Base-by-base conservation (phyloP, 225 moss, liverwort and hornwort genomes). In the Marchantia paleacea region DNA sequence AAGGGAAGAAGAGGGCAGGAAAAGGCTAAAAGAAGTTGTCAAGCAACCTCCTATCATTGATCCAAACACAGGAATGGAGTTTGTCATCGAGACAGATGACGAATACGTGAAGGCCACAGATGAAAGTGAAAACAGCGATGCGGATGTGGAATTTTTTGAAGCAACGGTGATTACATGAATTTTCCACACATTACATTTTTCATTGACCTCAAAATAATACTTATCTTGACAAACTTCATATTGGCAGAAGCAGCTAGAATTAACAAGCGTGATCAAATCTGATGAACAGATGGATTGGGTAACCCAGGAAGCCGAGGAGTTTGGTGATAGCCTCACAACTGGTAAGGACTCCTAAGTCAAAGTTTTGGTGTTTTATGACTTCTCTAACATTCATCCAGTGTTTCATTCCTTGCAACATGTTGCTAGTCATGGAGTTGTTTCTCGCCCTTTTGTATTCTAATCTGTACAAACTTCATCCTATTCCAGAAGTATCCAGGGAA, bases 31-130 rank as follows among this genome's bases (percentile, higher is more conserved):
- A 82, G 89, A 84, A 9, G 73, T 84, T 10, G 93, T 97, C 24
- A 95, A 95, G 81, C 95, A 97, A 51, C 93, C 95, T 80, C 92
- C 94, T 79, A 86, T 97, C 18, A 90, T 97, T 84, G 95, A 97
- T 92, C 95, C 95, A 22, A 88, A 75, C 72, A 97, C 95, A 52
- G 95, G 95, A 76, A 79, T 87, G 82, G 97, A 97, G 78, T 78
- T 92, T 55, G 77, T 89, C n/a, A 49, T 91, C 25, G 87, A 89
- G 68, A 84, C 87, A 28, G 83, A 86, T 61, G 90, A 82, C 11
- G 84, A 88, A 7, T 82, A 79, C 64, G 84, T 83, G 30, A 85
- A 85, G 76, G 86, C 80, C n/a, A 85, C 73, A 12, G 82, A 80
- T 57, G 80, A 75, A 79, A 77, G 76, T 76, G 89, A 93, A 66